phyloP scores from a whole-genome alignment of 306 rosid genomes.

The Cucumis melo region DNA sequence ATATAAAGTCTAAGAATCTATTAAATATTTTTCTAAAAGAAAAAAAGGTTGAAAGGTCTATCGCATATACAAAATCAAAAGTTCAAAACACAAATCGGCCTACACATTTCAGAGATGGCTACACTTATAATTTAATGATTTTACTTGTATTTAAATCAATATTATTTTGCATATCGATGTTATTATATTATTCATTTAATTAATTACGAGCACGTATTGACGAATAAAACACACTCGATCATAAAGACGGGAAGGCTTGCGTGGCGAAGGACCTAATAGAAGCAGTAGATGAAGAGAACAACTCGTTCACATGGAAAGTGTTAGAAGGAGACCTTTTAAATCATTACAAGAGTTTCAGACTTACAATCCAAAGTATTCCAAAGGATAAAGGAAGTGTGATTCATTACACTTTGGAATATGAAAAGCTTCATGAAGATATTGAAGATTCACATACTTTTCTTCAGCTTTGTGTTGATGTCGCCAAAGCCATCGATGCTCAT shows the following conservation, averaged over 20 bases:
- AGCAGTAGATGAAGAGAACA: neutral
- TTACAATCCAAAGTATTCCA: neutral
- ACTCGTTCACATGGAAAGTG: neutral
- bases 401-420: neutral
- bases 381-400: neutral
- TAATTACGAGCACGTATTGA: too few relatives aligned
- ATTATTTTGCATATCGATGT: neutral
- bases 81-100: too few relatives aligned
- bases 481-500: neutral
- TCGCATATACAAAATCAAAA: too few relatives aligned
- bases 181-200: too few relatives aligned
- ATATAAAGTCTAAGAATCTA: too few relatives aligned
- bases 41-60: too few relatives aligned
- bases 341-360: neutral
- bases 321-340: neutral
- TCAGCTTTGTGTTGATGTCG: neutral
- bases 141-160: too few relatives aligned
- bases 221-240: neutral
- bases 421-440: neutral
- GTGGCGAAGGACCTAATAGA: neutral
- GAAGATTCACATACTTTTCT: neutral
- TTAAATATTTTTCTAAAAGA: too few relatives aligned
- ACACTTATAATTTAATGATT: too few relatives aligned
- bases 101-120: too few relatives aligned
- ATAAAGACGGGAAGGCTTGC: neutral